Conservation (phyloP, 108 stramenopile species). For the Schizochytrium sp. region DNA sequence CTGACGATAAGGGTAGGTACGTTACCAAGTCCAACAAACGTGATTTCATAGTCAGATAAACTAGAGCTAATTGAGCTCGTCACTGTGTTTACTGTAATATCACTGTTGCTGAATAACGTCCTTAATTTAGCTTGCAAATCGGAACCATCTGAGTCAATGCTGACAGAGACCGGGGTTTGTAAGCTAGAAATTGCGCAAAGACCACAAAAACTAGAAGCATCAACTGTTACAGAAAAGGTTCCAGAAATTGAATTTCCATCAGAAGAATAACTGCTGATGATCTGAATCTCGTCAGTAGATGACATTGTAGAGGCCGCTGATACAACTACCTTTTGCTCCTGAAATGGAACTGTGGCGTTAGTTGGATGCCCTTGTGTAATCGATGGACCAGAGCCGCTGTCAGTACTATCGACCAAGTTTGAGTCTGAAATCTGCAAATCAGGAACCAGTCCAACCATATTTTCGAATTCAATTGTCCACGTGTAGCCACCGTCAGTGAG, state of each 20-base stretch:
- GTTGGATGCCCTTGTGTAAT: not conserved
- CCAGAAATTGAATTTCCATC: not conserved
- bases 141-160: not conserved
- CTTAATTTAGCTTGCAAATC: not conserved
- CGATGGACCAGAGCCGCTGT: not conserved
- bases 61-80: not conserved
- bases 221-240: not conserved
- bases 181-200: conserved; percentile 20
- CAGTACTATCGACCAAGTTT: not conserved
- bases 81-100: not conserved
- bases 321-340: conserved; percentile 19
- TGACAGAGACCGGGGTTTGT: not conserved
- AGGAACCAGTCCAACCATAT: not conserved
- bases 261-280: not conserved
- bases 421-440: not conserved
- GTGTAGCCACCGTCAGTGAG: not conserved
- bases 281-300: not conserved
- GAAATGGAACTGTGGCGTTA: not conserved
- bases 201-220: conserved; percentile 11
- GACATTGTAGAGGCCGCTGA: not conserved
- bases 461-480: not conserved
- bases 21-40: conserved; percentile 32
- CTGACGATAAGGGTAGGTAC: not conserved
- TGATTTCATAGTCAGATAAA: not conserved
- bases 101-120: not conserved